Conservation (phyloP, 495 filamentous ascomycete species). For the Sabuloglossum arenarium region DNA sequence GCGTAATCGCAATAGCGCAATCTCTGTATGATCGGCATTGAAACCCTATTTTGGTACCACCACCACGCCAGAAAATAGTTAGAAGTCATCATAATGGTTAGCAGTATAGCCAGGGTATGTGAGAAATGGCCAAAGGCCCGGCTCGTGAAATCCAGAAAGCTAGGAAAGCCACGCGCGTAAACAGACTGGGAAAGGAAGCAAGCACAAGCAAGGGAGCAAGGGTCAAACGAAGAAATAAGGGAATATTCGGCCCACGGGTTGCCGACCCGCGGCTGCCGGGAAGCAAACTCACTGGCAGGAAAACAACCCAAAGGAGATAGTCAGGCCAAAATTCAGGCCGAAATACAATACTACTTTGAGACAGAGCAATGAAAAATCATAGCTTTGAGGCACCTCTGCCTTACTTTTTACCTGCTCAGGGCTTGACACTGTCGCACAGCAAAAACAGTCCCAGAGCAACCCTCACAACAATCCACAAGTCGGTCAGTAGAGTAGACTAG, state of each 20-base stretch:
- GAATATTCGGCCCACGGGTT: not conserved
- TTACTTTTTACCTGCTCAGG: not conserved
- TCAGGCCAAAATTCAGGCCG: no score
- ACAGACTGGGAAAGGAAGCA: no score
- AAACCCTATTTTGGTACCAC: slow-evolving; percentile 35
- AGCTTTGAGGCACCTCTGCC: not conserved
- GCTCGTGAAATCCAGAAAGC: not conserved
- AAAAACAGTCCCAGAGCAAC: no score
- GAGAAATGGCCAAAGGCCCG: not conserved
- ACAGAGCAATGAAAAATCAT: not conserved
- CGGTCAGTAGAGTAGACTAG: not conserved
- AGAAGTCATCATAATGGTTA: not conserved
- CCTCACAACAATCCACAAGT: not conserved
- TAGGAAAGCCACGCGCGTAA: no score
- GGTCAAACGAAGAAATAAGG: no score
- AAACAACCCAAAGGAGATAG: not conserved
- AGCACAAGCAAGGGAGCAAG: no score
- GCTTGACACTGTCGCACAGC: no score
- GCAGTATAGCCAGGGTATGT: not conserved
- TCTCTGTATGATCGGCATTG: slow-evolving; percentile 46
- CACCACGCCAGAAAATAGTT: not conserved
- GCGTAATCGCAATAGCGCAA: slow-evolving; percentile 51
- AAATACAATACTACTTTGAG: no score
- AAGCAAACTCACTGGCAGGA: not conserved
- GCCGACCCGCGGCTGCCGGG: not conserved